A percentile compares a stretch with the other conserved stretches of the same genome.
Conservation (phyloP, 768 basidiomycete species). For the Tephrocybe sp. region DNA sequence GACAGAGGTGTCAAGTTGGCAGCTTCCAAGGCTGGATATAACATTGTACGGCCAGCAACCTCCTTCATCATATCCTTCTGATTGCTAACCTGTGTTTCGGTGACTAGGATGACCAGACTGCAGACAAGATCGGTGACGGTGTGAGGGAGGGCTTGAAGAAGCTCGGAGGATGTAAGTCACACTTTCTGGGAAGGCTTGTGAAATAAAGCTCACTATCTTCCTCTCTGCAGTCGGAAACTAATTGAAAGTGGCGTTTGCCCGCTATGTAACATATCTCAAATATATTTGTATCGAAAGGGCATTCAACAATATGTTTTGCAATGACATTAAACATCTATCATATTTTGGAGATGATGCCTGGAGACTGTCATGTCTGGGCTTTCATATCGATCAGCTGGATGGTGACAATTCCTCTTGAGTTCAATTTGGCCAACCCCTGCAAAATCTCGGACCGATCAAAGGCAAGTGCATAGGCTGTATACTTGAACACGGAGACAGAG, state of each 20-base stretch:
- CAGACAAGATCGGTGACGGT: constrained; percentile 34
- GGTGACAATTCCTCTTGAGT: no score
- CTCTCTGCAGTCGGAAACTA: neutral
- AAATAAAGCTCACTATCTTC: no score
- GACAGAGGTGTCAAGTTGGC: constrained; percentile 37
- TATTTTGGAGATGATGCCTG: no score
- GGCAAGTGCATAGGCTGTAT: neutral
- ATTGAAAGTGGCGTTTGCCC: no score
- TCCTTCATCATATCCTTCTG: constrained; percentile 32
- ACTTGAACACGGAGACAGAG: no score
- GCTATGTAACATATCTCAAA: no score
- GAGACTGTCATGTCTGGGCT: no score
- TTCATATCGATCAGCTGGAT: no score
- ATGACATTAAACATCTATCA: no score
- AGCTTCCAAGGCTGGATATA: constrained; percentile 38
- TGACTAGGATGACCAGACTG: constrained; percentile 34
- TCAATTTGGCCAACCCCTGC: neutral
- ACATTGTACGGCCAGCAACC: constrained; percentile 18
- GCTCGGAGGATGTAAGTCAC: constrained; percentile 27
- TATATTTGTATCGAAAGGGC: no score
- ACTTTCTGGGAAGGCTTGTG: neutral
- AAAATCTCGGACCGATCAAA: neutral
- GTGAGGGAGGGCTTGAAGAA: constrained; percentile 34
- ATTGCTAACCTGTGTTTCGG: neutral
- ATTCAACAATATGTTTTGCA: no score